Percentiles rank a stretch among this genome's conserved stretches.
Conservation (phyloP, 495 filamentous ascomycete species). For the Letharia lupina region DNA sequence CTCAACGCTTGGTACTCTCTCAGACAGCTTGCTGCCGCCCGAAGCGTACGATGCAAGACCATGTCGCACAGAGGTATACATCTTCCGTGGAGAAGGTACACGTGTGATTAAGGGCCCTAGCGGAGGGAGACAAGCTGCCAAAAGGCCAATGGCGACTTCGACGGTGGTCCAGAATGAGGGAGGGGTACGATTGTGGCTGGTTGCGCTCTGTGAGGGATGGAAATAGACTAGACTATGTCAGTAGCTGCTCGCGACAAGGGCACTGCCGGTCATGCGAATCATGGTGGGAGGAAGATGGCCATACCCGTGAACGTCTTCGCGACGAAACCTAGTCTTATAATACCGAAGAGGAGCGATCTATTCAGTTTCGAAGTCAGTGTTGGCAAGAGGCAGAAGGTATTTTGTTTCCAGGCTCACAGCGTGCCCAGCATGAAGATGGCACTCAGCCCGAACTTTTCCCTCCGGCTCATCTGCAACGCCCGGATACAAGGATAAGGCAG, state of each 20-base stretch:
- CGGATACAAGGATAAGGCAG: constrained; percentile 14
- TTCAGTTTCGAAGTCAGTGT: not conserved
- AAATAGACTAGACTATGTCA: not conserved
- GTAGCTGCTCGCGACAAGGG: not conserved
- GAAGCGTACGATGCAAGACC: too few relatives aligned
- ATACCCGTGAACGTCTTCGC: constrained; percentile 6
- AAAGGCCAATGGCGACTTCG: constrained; percentile 9
- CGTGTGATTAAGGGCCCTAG: not conserved
- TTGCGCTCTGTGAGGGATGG: not conserved
- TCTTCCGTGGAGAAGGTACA: not conserved
- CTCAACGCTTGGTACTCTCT: too few relatives aligned
- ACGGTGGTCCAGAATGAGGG: constrained; percentile 11
- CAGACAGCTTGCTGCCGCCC: too few relatives aligned
- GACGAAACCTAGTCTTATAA: constrained; percentile 11
- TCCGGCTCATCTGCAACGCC: constrained; percentile 6
- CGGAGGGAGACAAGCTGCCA: constrained; percentile 15
- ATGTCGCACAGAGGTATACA: not conserved
- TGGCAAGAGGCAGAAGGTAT: not conserved
- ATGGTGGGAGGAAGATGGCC: not conserved
- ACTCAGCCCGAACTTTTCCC: constrained; percentile 8
- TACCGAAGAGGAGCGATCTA: constrained; percentile 5
- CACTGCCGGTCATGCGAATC: too few relatives aligned
- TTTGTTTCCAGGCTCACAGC: constrained; percentile 1
- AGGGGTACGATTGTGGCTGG: not conserved
- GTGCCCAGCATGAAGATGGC: constrained; percentile 5